These are phyloP conservation scores for Yamadazyma epiphylla DNA, from an alignment of 1,139 yeast species.

Conservation along the genomic window DNA sequence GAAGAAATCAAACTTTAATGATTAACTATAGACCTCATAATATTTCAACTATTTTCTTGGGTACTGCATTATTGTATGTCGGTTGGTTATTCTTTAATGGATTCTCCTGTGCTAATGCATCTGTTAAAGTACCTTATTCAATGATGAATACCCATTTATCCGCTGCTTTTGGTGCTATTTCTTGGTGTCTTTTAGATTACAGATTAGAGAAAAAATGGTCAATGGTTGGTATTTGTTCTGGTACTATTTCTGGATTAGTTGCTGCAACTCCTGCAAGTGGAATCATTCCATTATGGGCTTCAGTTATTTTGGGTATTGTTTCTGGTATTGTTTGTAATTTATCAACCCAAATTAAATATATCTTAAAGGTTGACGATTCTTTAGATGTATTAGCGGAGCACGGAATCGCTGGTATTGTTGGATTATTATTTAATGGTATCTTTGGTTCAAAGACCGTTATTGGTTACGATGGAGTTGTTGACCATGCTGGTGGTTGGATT, in stretches of 20 bases:
- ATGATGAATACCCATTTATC: constrained; percentile 88
- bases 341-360: constrained; percentile 81
- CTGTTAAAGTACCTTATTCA: constrained; percentile 71
- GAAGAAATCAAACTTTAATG: constrained; percentile 77
- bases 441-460: constrained; percentile 86
- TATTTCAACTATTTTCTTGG: constrained; percentile 79
- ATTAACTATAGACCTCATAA: constrained; percentile 94
- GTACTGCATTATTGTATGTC: constrained; percentile 59
- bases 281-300: constrained; percentile 86
- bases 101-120: constrained; percentile 67
- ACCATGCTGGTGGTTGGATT: constrained; percentile 88
- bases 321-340: constrained; percentile 87
- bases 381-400: constrained; percentile 96
- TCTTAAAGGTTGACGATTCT: constrained; percentile 83
- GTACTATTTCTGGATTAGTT: constrained; percentile 89
- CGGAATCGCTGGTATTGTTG: constrained; percentile 93
- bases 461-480: constrained; percentile 82
- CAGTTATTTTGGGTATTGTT: constrained; percentile 76
- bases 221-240: constrained; percentile 93
- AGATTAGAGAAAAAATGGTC: constrained; percentile 89
- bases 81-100: constrained; percentile 94
- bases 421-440: constrained; percentile 80
- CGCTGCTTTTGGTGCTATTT: constrained; percentile 86
- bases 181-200: constrained; percentile 91
- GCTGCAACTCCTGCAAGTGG: constrained; percentile 98